Evolutionary conservation across 495 filamentous ascomycete species (phyloP).

Genomic region (Cladorrhinum samala): DNA sequence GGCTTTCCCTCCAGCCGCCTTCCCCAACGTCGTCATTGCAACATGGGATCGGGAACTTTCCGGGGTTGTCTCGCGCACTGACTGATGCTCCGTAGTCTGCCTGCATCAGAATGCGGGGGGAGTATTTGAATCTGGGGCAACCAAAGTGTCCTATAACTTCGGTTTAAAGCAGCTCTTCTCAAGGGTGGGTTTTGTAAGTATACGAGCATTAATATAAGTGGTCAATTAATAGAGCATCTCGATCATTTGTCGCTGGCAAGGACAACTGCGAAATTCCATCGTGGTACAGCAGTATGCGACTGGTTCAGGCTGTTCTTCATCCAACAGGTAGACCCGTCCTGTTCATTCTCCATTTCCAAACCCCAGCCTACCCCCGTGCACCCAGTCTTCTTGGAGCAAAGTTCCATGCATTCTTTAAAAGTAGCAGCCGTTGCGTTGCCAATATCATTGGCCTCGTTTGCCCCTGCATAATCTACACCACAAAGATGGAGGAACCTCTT

Average conservation of each 20-base stretch:
- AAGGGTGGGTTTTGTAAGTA: no score
- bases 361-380: constrained; percentile 23
- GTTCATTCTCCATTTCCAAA: neutral
- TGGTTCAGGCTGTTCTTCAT: constrained; percentile 18
- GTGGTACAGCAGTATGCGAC: constrained; percentile 9
- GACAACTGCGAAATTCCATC: constrained; percentile 17
- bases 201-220: no score
- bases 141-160: no score
- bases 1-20: neutral
- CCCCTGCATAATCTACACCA: constrained; percentile 19
- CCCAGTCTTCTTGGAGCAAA: constrained; percentile 4
- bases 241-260: neutral
- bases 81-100: no score
- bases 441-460: constrained; percentile 12
- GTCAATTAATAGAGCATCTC: no score
- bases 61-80: neutral
- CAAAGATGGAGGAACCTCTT: constrained; percentile 16
- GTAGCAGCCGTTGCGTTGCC: constrained; percentile 3
- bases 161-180: no score
- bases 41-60: neutral
- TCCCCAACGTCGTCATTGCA: neutral
- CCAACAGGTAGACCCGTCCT: constrained; percentile 11
- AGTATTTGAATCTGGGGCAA: no score
- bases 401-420: constrained; percentile 18
- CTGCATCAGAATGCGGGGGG: no score